phyloP scores from a whole-genome alignment of 2,329 filamentous ascomycete species.

The Orbilia ellipsospora region DNA sequence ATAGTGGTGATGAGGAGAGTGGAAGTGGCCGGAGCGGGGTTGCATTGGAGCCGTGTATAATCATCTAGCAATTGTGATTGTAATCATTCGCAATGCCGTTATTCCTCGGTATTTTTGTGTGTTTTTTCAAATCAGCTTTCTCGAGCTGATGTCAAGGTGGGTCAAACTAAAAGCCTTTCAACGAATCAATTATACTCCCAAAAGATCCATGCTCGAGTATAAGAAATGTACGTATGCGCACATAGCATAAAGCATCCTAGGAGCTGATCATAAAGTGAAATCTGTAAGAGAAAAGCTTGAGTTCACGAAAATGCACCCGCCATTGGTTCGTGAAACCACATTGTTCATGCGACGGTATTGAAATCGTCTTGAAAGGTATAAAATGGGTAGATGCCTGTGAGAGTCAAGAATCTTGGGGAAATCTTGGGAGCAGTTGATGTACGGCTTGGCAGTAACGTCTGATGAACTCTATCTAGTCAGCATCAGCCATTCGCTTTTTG shows the following conservation, averaged over 20 bases:
- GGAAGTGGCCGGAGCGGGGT: no score
- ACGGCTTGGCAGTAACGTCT: background rate
- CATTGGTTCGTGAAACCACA: constrained; percentile 38
- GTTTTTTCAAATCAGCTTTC: no score
- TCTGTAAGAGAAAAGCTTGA: constrained; percentile 38
- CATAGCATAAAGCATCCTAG: background rate
- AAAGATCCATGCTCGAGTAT: background rate
- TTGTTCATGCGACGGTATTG: background rate
- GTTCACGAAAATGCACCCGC: constrained; percentile 44
- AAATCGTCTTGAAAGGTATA: constrained; percentile 9
- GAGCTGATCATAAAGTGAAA: background rate
- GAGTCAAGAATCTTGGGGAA: constrained; percentile 18
- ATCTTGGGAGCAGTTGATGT: constrained; percentile 28
- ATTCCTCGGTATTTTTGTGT: no score
- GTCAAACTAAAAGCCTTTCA: no score
- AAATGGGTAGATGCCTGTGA: constrained; percentile 10
- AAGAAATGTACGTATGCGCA: background rate
- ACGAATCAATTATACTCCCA: no score
- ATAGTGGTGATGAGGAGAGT: no score
- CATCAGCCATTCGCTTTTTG: no score
- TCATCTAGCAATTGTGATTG: no score
- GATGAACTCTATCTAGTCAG: no score
- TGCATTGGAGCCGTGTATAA: no score
- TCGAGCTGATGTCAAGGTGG: no score
- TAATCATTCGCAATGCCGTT: no score